Evolutionary conservation across 495 filamentous ascomycete species (phyloP).

Genomic region (Darksidea phi): DNA sequence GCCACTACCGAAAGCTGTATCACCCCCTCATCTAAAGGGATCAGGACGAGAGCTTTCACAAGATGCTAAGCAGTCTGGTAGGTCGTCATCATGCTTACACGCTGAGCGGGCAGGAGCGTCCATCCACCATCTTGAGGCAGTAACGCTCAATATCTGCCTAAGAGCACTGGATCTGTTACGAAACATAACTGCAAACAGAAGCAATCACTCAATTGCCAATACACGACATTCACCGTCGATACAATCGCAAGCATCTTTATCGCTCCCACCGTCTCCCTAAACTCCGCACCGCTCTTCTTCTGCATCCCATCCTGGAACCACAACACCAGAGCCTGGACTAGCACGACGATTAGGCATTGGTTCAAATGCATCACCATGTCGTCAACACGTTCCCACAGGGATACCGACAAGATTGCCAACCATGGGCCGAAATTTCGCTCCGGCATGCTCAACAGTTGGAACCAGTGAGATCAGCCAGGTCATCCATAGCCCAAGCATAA

Average conservation of each 20-base stretch:
- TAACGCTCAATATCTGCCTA: neutral
- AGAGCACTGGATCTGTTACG: neutral
- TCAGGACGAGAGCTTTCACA: neutral
- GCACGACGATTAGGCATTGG: neutral
- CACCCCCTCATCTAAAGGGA: constrained; percentile 1
- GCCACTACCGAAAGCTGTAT: constrained; percentile 6
- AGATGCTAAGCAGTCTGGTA: constrained; percentile 22
- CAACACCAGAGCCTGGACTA: too few species aligned
- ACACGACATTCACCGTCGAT: neutral
- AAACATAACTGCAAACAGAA: neutral
- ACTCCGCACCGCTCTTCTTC: too few species aligned
- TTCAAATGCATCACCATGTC: neutral
- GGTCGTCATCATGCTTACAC: constrained; percentile 6
- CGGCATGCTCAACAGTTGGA: constrained; percentile 83
- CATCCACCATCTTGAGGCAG: constrained; percentile 1
- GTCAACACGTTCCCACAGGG: neutral
- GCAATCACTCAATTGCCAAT: neutral
- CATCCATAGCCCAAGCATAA: constrained; percentile 42
- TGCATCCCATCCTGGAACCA: too few species aligned
- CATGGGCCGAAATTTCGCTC: constrained; percentile 70
- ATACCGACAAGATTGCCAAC: constrained; percentile 59
- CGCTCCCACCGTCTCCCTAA: too few species aligned
- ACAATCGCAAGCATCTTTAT: too few species aligned
- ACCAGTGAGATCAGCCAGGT: constrained; percentile 54
- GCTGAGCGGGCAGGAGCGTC: constrained; percentile 16